Percentiles rank a stretch among this genome's conserved stretches.
Conservation (phyloP, 768 basidiomycete genomes). For the Flagelloscypha sp. region DNA sequence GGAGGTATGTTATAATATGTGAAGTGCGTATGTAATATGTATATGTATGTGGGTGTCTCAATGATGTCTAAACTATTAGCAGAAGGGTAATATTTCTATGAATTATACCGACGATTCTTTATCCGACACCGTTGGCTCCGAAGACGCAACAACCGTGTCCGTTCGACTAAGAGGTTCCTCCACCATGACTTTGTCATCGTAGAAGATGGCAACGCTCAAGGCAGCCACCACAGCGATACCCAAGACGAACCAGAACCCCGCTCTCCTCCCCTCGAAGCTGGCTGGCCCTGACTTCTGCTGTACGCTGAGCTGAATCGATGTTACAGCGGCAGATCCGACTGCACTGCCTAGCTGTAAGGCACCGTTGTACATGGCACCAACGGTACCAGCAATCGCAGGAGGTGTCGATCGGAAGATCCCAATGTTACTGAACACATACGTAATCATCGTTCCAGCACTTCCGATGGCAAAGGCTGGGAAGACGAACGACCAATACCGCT, state of each 20-base stretch:
- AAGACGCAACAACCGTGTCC: too few relatives aligned
- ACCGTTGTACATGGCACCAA: constrained; percentile 49
- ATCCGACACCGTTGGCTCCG: too few relatives aligned
- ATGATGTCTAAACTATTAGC: too few relatives aligned
- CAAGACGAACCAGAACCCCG: constrained; percentile 36
- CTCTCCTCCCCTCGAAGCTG: constrained; percentile 32
- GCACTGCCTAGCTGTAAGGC: constrained; percentile 47
- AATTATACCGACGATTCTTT: too few relatives aligned
- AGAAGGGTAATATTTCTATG: too few relatives aligned
- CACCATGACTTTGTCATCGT: too few relatives aligned
- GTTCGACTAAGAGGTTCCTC: too few relatives aligned
- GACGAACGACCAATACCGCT: constrained; percentile 36
- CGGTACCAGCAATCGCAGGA: constrained; percentile 40
- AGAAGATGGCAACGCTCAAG: too few relatives aligned
- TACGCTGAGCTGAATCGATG: constrained; percentile 39
- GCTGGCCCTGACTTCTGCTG: too few relatives aligned
- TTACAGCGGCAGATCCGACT: constrained; percentile 39
- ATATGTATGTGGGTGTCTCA: too few relatives aligned
- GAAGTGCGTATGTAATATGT: too few relatives aligned
- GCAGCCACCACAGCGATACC: constrained; percentile 21
- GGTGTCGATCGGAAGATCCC: constrained; percentile 43
- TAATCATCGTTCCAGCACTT: constrained; percentile 35
- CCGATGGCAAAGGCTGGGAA: constrained; percentile 46
- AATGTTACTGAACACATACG: constrained; percentile 33
- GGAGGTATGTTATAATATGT: too few relatives aligned